Evolutionary conservation across 1,284 basidiomycete species (phyloP).

Genomic region (Coniferiporia weirii): DNA sequence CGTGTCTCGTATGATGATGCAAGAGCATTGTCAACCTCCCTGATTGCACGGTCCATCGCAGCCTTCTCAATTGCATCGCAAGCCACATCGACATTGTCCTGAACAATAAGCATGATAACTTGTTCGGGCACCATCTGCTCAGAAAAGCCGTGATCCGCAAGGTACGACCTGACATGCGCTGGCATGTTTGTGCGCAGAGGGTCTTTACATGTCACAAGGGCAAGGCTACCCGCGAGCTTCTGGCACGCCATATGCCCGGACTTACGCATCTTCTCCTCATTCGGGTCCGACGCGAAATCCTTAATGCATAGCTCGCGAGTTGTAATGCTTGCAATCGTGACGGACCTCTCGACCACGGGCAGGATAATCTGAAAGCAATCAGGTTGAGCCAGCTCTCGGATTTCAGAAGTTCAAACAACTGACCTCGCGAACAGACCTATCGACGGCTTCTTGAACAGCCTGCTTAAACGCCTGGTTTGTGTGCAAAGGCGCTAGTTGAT

Average conservation of each 20-base stretch:
- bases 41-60: constrained; percentile 93
- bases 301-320: constrained; percentile 94
- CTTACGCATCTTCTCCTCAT: constrained; percentile 86
- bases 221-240: constrained; percentile 94
- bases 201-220: constrained; percentile 98
- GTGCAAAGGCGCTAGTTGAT: constrained; percentile 67
- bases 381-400: constrained; percentile 5
- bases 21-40: constrained; percentile 94
- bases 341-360: constrained; percentile 97
- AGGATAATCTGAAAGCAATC: constrained; percentile 69
- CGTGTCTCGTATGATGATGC: constrained; percentile 78
- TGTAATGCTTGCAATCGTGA: constrained; percentile 98
- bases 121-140: constrained; percentile 73
- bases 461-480: constrained; percentile 86
- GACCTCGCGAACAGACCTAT: constrained; percentile 92
- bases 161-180: constrained; percentile 78
- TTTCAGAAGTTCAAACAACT: constrained; percentile 21
- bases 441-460: constrained; percentile 87
- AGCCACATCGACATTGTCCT: constrained; percentile 92
- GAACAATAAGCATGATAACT: constrained; percentile 76
- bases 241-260: constrained; percentile 97
- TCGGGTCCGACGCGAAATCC: constrained; percentile 93
- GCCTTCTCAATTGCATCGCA: constrained; percentile 96
- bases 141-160: constrained; percentile 82
- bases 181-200: constrained; percentile 91